Conservation (phyloP, 192 early-diverging fungal species). For the Thamnidium elegans region DNA sequence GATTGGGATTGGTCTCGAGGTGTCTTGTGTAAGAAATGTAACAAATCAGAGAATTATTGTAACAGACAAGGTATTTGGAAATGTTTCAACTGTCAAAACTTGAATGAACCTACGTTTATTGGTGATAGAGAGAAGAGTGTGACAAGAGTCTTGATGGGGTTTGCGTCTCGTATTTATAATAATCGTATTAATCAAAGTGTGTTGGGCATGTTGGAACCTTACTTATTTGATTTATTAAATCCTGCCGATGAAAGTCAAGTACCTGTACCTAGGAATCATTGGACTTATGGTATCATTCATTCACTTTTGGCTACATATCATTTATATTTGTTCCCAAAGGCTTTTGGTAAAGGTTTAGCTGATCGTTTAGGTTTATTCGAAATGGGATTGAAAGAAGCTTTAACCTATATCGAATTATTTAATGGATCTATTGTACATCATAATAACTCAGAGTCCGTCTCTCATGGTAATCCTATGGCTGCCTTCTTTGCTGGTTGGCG, state of each 20-base stretch:
- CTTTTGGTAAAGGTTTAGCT: constrained; percentile 33
- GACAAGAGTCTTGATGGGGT: constrained; percentile 23
- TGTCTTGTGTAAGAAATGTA: constrained; percentile 16
- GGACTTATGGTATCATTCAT: constrained; percentile 33
- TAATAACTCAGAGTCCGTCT: neutral
- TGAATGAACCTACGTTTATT: constrained; percentile 13
- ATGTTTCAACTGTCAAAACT: constrained; percentile 12
- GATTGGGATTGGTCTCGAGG: constrained; percentile 27
- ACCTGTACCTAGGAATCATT: constrained; percentile 28
- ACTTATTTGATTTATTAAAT: constrained; percentile 20
- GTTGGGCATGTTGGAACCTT: constrained; percentile 35
- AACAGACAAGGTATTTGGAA: neutral
- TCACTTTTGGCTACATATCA: constrained; percentile 33
- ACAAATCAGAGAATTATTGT: neutral
- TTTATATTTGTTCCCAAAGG: constrained; percentile 21
- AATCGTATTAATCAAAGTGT: constrained; percentile 12
- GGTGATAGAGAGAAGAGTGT: constrained; percentile 26
- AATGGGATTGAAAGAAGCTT: constrained; percentile 32
- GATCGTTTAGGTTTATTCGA: constrained; percentile 13
- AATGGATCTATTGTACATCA: constrained; percentile 14
- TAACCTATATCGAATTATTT: constrained; percentile 26
- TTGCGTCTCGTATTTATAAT: constrained; percentile 18
- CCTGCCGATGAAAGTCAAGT: constrained; percentile 16
- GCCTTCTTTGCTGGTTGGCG: constrained; percentile 37
- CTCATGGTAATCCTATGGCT: constrained; percentile 25